Base-by-base conservation (phyloP, 208 protist genomes). In the Porcisia deanei region DNA sequence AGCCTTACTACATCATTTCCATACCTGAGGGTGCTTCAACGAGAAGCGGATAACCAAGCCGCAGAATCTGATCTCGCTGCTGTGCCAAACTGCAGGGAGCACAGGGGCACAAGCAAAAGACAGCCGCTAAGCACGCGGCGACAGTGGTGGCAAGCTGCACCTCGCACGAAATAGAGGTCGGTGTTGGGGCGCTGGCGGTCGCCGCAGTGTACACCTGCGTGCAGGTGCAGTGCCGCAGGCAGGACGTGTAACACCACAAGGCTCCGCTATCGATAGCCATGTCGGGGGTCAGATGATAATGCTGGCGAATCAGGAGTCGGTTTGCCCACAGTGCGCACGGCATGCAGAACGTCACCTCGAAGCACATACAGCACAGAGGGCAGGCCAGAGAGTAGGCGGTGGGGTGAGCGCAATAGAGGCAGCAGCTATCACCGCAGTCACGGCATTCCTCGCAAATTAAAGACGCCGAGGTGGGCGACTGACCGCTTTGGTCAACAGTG, bases 321-420 rank as follows among this genome's bases (percentile, higher is more conserved):
- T 88, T 90, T 8, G 77, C 81, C 64, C 84, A 79, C 37, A 85
- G 68, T n/a, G 86, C 83, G 73, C 86, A 90, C 6, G 83, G 83
- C 61, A 86, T 60, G 67, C 83, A 88, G 71, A 57, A 88, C 61
- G 80, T 84, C 71, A 80, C 61, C 79, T 90, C 86, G 59, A 74
- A 80, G 60, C 63, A 76, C n/a, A 90, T 54, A 61, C 83, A 88
- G 55, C 80, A 83, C 20, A 80, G 59, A 0, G 82, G 79, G 49
- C 74, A 85, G 73, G 65, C 41, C 16, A 82, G 74, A 68, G 80
- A 83, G 77, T 77, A 79, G 25, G 76, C 71, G n/a, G 77, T 84
- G 69, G 79, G 73, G 69, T 82, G 77, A 52, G 37, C 52, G 57
- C 80, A 85, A 72, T 53, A 45, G 20, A 85, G 71, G 68, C 82